These are phyloP conservation scores for Luffa acutangula DNA, from an alignment of 306 rosid genomes.

Conservation along the genomic window DNA sequence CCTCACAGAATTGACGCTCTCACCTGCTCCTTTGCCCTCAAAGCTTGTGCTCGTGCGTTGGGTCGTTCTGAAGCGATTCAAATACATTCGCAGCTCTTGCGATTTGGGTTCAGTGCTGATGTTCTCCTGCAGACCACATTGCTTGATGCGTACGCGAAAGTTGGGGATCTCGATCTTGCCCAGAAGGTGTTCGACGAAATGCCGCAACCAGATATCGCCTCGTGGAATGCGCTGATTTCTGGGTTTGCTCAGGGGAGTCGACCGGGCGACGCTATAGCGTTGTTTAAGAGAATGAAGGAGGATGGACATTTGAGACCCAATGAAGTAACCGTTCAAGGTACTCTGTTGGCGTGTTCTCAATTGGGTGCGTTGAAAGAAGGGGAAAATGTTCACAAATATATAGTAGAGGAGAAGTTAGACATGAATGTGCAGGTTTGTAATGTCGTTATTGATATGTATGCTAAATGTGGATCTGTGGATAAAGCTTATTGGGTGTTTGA, in stretches of 20 bases:
- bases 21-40: conserved; percentile 67
- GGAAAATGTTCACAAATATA: conserved; percentile 33
- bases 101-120: conserved; percentile 51
- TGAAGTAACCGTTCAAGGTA: conserved; percentile 63
- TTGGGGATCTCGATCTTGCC: conserved; percentile 43
- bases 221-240: conserved; percentile 72
- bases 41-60: conserved; percentile 78
- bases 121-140: conserved; percentile 51
- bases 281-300: conserved; percentile 57
- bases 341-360: conserved; percentile 71
- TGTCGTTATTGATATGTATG: conserved; percentile 78
- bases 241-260: conserved; percentile 79
- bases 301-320: conserved; percentile 55
- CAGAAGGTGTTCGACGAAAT: conserved; percentile 74
- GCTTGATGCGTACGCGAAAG: conserved; percentile 64
- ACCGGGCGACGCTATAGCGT: conserved; percentile 45
- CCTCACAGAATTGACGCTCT: conserved; percentile 51
- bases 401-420: conserved; percentile 42
- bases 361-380: conserved; percentile 71
- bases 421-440: conserved; percentile 60
- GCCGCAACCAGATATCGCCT: conserved; percentile 47
- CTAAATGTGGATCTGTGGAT: conserved; percentile 68
- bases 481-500: conserved; percentile 49
- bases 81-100: conserved; percentile 54
- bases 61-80: conserved; percentile 48